Percentiles rank a stretch among this genome's conserved stretches.
These are phyloP conservation scores for Blastobotrys aristatus DNA, from an alignment of 1,139 yeast genomes.

Conservation along the genomic window DNA sequence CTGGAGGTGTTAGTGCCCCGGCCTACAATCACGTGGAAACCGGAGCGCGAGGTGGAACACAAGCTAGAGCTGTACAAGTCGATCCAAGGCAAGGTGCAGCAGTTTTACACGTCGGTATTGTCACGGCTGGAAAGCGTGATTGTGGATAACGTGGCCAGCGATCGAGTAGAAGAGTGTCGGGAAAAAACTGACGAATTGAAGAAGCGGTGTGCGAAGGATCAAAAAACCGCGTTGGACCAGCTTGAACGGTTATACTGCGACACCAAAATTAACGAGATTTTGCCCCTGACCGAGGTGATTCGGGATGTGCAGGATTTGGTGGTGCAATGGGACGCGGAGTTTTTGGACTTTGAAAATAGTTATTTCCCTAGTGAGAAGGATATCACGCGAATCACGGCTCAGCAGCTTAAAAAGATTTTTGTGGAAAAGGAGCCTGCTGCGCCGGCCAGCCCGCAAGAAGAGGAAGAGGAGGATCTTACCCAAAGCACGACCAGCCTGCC, in stretches of 20 bases:
- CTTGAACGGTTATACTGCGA: conserved; percentile 51
- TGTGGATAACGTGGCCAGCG: conserved; percentile 68
- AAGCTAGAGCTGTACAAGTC: conserved; percentile 59
- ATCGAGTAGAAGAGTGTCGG: conserved; percentile 65
- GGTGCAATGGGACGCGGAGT: conserved; percentile 83
- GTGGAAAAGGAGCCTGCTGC: conserved; percentile 8
- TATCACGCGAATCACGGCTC: conserved; percentile 84
- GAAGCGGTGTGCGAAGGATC: conserved; percentile 49
- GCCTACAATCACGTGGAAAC: conserved; percentile 64
- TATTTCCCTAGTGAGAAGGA: conserved; percentile 91
- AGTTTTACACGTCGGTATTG: conserved; percentile 69
- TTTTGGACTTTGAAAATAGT: conserved; percentile 70
- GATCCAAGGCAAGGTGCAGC: conserved; percentile 49
- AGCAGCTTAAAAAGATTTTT: conserved; percentile 74
- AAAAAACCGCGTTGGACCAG: conserved; percentile 40
- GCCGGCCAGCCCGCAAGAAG: conserved; percentile 21
- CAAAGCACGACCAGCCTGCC: conserved; percentile 8
- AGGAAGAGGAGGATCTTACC: background rate
- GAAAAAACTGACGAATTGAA: conserved; percentile 56
- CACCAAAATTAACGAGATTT: conserved; percentile 59
- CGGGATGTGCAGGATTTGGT: conserved; percentile 76
- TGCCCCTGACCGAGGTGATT: conserved; percentile 64
- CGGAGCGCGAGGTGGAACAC: conserved; percentile 62
- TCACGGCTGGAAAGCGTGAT: conserved; percentile 72
- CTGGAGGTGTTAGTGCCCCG: conserved; percentile 78